phyloP scores from a whole-genome alignment of 2,329 filamentous ascomycete species.

The Aspergillus sp. region DNA sequence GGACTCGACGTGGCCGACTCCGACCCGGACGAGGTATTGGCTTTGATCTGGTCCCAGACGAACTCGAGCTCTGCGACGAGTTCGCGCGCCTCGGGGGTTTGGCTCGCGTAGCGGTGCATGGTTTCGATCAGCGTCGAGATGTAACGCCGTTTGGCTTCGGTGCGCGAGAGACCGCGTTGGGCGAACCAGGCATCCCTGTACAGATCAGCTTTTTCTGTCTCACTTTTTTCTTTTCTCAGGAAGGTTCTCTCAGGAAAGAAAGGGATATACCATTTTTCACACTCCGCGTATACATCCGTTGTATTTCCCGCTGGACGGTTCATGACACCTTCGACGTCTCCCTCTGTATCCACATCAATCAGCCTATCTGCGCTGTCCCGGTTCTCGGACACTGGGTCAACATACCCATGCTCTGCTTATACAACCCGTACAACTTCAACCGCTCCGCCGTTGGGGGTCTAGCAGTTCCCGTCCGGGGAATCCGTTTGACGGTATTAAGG shows the following conservation, averaged over 20 bases:
- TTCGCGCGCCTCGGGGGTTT: conserved; percentile 72
- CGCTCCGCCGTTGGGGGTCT: conserved; percentile 79
- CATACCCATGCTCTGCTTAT: conserved; percentile 90
- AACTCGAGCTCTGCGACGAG: conserved; percentile 94
- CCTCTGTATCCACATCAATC: conserved; percentile 48
- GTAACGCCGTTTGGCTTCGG: conserved; percentile 88
- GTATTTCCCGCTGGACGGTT: conserved; percentile 58
- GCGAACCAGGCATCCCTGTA: conserved; percentile 84
- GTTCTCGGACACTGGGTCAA: neutral
- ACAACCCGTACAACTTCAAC: conserved; percentile 89
- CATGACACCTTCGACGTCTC: conserved; percentile 91
- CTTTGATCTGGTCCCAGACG: conserved; percentile 96
- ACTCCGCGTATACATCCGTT: conserved; percentile 46
- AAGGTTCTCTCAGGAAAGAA: neutral
- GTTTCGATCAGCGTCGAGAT: conserved; percentile 91
- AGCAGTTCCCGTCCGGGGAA: conserved; percentile 83
- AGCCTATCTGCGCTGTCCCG: neutral
- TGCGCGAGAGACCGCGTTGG: conserved; percentile 72
- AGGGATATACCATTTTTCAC: conserved; percentile 56
- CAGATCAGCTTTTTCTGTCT: neutral
- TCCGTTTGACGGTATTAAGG: conserved; percentile 96
- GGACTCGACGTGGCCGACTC: conserved; percentile 47
- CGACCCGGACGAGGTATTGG: conserved; percentile 58
- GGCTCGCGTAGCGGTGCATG: conserved; percentile 88
- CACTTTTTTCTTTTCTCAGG: no score